Evolutionary conservation across 768 basidiomycete species (phyloP), one percentile per base, ranked within the genome.

Genomic region (Podaxis pistillaris): DNA sequence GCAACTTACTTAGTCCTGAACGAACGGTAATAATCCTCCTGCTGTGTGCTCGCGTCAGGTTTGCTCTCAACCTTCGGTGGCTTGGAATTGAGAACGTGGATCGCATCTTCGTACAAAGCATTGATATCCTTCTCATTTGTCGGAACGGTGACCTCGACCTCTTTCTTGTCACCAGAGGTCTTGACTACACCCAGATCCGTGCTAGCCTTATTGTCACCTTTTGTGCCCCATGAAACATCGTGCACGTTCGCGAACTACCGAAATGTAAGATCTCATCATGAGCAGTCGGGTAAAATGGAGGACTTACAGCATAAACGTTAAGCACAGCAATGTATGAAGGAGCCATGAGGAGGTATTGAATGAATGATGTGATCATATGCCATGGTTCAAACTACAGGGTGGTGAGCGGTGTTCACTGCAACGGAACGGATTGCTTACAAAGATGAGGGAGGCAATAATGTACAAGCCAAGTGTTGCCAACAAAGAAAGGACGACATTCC

Each of bases 301-400:
- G 33, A 69, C 84, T 40, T 74, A 89, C 86, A 3, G 88, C 89
- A 69, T 96, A 94, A 66, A 96, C 94, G 72, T 96, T 96, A 58
- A 98, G 81, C 12, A 98, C 92, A 59, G 89, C 85, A 71, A 96
- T 96, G 69, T 96, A 98, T 0, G 94, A 94, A 2, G 96, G 96
- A 0, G 94, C 92, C 81, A 98, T 86, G 64, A 97, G 82, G 24
- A 91, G 73, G 70, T 96, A 96, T 72, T 95, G 96, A n/a, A 95
- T 28, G 76, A 98, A 96, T 4, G 91, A 93, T 0, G 97, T 98
- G 69, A 99, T 81, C 94, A 99, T 92, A 73, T 99, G 97, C 94
- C 95, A 97, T 1, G 96, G 96, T 67, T 98, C 95, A 68, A 97
- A 88, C 88, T 96, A 63, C 19, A 44, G 15, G 57, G 50, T n/a